phyloP scores from a whole-genome alignment of 1,284 basidiomycete species.

The Kalmanozyma brasiliensis region DNA sequence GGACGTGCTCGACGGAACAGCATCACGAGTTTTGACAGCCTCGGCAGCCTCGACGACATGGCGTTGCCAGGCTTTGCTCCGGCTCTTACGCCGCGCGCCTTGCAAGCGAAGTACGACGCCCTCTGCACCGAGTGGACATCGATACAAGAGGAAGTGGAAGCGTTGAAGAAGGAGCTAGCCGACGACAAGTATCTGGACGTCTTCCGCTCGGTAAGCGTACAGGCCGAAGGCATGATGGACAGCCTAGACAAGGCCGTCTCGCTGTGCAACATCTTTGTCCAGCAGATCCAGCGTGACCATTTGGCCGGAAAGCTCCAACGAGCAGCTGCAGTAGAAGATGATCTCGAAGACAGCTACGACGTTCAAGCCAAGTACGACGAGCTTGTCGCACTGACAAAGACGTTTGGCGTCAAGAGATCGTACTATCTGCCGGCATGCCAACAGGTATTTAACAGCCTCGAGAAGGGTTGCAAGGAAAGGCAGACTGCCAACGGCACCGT shows the following conservation, averaged over 20 bases:
- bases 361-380: slow-evolving; percentile 44
- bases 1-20: slow-evolving; percentile 22
- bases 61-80: slow-evolving; percentile 37
- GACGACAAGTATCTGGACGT: slow-evolving; percentile 95
- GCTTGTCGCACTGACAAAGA: slow-evolving; percentile 41
- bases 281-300: slow-evolving; percentile 37
- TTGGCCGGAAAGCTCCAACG: slow-evolving; percentile 21
- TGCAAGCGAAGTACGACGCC: slow-evolving; percentile 34
- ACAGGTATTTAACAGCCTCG: slow-evolving; percentile 90
- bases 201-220: slow-evolving; percentile 89
- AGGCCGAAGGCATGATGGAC: slow-evolving; percentile 95
- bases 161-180: slow-evolving; percentile 86
- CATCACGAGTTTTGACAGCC: slow-evolving; percentile 34
- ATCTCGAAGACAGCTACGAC: slow-evolving; percentile 30
- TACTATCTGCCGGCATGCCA: slow-evolving; percentile 92
- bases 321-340: slow-evolving; percentile 19
- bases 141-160: slow-evolving; percentile 81
- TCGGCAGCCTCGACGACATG: slow-evolving; percentile 46
- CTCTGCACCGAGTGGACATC: slow-evolving; percentile 77
- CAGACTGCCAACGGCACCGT: slow-evolving; percentile 95
- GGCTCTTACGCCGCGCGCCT: slow-evolving; percentile 14
- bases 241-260: slow-evolving; percentile 89
- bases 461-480: slow-evolving; percentile 87
- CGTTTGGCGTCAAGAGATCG: slow-evolving; percentile 69
- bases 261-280: slow-evolving; percentile 76